Percentiles rank a stretch among this genome's conserved stretches.
These are phyloP conservation scores for Trichophyton benhamiae DNA, from an alignment of 2,329 filamentous ascomycete species.

Conservation along the genomic window DNA sequence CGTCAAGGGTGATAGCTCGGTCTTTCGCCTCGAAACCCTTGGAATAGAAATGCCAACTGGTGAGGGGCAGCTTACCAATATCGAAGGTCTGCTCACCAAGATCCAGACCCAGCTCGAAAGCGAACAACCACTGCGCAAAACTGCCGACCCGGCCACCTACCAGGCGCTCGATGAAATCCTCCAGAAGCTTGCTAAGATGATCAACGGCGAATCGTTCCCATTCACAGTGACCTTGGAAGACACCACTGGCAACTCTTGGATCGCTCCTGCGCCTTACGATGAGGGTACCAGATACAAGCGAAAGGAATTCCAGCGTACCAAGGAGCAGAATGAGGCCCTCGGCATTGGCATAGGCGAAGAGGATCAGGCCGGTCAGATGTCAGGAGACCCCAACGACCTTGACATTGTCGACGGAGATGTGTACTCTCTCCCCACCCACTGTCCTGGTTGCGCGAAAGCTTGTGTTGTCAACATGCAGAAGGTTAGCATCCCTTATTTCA, in stretches of 20 bases:
- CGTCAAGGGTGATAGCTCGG: conserved; percentile 79
- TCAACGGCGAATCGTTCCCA: conserved; percentile 65
- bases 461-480: conserved; percentile 97
- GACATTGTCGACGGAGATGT: conserved; percentile 89
- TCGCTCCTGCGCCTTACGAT: conserved; percentile 64
- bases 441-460: conserved; percentile 74
- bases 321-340: conserved; percentile 75
- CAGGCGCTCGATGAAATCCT: conserved; percentile 69
- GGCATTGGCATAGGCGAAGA: conserved; percentile 51
- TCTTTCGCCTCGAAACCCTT: conserved; percentile 77
- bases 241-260: conserved; percentile 90
- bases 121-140: conserved; percentile 71
- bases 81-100: conserved; percentile 73
- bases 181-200: conserved; percentile 59
- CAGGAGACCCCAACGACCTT: conserved; percentile 51
- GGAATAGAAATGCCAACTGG: conserved; percentile 88
- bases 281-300: conserved; percentile 84
- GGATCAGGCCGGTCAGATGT: conserved; percentile 19
- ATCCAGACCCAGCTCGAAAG: conserved; percentile 69
- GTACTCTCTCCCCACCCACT: conserved; percentile 82
- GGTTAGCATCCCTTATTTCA: conserved; percentile 96
- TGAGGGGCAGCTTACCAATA: conserved; percentile 80
- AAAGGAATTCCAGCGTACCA: conserved; percentile 67
- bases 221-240: conserved; percentile 86
- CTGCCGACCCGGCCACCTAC: conserved; percentile 63